Evolutionary conservation across 2,329 filamentous ascomycete genomes (phyloP).

Genomic region (Ophiostoma piceae): DNA sequence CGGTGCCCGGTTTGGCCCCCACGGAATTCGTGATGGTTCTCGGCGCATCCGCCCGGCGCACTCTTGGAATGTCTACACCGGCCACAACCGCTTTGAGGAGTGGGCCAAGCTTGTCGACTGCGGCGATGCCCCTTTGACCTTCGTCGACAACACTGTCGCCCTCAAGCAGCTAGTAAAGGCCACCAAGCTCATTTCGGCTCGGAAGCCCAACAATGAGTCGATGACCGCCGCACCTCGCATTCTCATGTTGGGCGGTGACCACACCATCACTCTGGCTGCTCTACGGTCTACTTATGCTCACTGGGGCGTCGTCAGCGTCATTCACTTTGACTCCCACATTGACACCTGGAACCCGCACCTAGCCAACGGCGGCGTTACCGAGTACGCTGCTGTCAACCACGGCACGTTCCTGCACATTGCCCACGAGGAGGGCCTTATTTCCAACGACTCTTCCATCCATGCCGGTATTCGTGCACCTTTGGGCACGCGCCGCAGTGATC

Average conservation of each 20-base stretch:
- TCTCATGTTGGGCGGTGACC: conserved; percentile 60
- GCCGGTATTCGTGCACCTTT: conserved; percentile 57
- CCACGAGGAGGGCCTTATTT: conserved; percentile 56
- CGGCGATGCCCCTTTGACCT: conserved; percentile 71
- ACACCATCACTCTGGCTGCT: conserved; percentile 58
- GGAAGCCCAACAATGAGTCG: conserved; percentile 39
- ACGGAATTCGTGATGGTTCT: conserved; percentile 31
- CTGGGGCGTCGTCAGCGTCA: conserved; percentile 49
- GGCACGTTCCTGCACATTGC: conserved; percentile 59
- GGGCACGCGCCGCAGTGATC: conserved; percentile 44
- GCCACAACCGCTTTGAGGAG: conserved; percentile 61
- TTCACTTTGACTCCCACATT: conserved; percentile 56
- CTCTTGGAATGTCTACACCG: conserved; percentile 32
- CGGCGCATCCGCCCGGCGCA: conserved; percentile 28
- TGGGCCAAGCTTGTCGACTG: conserved; percentile 73
- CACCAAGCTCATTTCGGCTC: conserved; percentile 32
- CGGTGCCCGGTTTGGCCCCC: conserved; percentile 32
- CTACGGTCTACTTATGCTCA: conserved; percentile 53
- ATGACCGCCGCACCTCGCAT: conserved; percentile 47
- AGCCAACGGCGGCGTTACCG: conserved; percentile 52
- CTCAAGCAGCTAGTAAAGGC: conserved; percentile 69
- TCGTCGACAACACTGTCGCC: conserved; percentile 70
- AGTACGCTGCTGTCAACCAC: conserved; percentile 58
- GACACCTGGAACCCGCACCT: conserved; percentile 68
- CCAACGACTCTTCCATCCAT: conserved; percentile 52